A percentile compares a stretch with the other conserved stretches of the same genome.
These are phyloP conservation scores for Hagleromyces aurorensis DNA, from an alignment of 805 yeast species.

Conservation along the genomic window DNA sequence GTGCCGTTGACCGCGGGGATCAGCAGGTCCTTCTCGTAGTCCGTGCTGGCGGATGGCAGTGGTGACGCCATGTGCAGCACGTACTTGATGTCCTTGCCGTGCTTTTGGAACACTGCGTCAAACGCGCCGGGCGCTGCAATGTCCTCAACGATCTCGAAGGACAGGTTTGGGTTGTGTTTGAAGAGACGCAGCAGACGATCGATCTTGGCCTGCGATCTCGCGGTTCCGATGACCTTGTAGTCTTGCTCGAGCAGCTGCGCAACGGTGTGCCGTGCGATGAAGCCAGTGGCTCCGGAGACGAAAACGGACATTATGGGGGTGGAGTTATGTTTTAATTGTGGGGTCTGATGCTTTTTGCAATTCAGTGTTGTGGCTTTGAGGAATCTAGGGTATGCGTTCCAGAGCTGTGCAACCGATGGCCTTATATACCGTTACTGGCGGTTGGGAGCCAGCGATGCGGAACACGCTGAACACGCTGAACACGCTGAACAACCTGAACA, in stretches of 20 bases:
- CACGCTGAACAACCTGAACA: too few species aligned
- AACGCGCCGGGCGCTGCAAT: conserved; percentile 40
- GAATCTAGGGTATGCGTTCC: too few species aligned
- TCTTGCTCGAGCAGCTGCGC: conserved; percentile 33
- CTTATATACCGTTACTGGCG: too few species aligned
- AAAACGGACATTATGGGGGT: conserved; percentile 30
- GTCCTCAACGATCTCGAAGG: conserved; percentile 42
- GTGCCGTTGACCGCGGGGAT: conserved; percentile 54
- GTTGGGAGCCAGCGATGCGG: too few species aligned
- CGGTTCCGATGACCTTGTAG: conserved; percentile 39
- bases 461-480: too few species aligned
- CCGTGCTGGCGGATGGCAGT: conserved; percentile 37
- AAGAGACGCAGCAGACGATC: conserved; percentile 26
- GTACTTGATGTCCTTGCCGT: conserved; percentile 42
- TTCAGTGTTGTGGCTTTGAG: too few species aligned
- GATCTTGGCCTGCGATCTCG: conserved; percentile 35
- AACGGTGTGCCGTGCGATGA: conserved; percentile 39
- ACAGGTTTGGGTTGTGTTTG: conserved; percentile 29
- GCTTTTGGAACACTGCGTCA: conserved; percentile 36
- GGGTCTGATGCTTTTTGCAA: too few species aligned
- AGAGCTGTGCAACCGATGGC: too few species aligned
- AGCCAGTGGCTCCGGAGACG: conserved; percentile 46
- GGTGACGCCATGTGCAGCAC: conserved; percentile 61
- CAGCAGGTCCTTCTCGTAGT: conserved; percentile 42
- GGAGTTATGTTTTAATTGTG: too few species aligned